Percentiles rank a stretch among this genome's conserved stretches.
Conservation (phyloP, 2,329 filamentous ascomycete species). For the Tolypocladium album region DNA sequence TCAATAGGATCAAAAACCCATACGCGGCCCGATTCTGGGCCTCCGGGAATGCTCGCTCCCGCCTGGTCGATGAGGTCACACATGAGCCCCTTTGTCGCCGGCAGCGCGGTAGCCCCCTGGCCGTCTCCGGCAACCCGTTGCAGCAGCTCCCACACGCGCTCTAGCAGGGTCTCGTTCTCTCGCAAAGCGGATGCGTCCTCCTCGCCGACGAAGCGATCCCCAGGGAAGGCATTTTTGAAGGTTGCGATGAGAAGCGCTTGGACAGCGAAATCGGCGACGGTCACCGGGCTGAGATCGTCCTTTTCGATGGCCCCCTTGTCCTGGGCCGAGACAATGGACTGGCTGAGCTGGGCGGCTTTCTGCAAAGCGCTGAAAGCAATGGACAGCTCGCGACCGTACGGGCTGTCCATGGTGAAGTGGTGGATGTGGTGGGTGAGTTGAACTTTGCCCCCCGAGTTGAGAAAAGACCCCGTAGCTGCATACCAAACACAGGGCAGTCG, state of each 20-base stretch:
- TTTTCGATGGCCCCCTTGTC: conserved; percentile 43
- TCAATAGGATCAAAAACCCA: conserved; percentile 55
- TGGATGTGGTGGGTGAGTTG: not conserved
- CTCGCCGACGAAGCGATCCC: conserved; percentile 43
- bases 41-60: conserved; percentile 25
- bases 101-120: conserved; percentile 15
- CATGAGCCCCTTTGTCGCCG: conserved; percentile 30
- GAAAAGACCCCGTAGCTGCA: conserved; percentile 15
- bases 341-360: conserved; percentile 37
- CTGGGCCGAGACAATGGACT: conserved; percentile 32
- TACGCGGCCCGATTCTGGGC: conserved; percentile 24
- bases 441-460: conserved; percentile 10
- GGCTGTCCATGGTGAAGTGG: conserved; percentile 26
- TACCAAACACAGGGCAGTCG: conserved; percentile 1
- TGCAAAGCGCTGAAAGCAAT: conserved; percentile 31
- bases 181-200: conserved; percentile 40
- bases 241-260: conserved; percentile 43
- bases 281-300: conserved; percentile 45
- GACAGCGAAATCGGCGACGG: conserved; percentile 48
- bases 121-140: conserved; percentile 15
- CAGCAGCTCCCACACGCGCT: conserved; percentile 37
- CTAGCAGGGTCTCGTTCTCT: conserved; percentile 27
- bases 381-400: conserved; percentile 29
- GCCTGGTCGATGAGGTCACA: conserved; percentile 44
- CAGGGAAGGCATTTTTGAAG: conserved; percentile 38